Evolutionary conservation across 352 stramenopile genomes (phyloP).

Genomic region (Globisporangium orthogonon): DNA sequence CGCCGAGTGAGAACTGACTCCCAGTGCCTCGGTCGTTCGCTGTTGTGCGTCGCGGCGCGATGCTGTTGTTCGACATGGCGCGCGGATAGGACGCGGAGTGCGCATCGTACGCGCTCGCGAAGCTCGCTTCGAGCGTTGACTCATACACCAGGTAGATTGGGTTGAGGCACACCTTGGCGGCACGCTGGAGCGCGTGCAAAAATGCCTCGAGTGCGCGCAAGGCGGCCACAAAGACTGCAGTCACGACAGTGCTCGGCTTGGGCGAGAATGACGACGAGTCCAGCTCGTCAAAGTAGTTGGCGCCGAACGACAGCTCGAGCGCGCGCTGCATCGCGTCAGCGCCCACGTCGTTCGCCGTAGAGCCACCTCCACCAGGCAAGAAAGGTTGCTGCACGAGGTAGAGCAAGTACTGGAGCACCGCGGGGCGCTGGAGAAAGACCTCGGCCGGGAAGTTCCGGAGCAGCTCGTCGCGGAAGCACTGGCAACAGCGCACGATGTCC

Average conservation of each 20-base stretch:
- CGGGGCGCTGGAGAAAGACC: slow-evolving; percentile 61
- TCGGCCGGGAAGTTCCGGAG: slow-evolving; percentile 62
- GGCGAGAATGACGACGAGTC: slow-evolving; percentile 29
- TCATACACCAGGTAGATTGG: slow-evolving; percentile 36
- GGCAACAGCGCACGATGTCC: slow-evolving; percentile 47
- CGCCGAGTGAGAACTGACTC: slow-evolving; percentile 31
- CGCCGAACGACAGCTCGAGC: slow-evolving; percentile 27
- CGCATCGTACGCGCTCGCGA: slow-evolving; percentile 23
- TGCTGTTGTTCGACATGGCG: slow-evolving; percentile 1
- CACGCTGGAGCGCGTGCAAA: slow-evolving; percentile 32
- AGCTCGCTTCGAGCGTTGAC: slow-evolving; percentile 5
- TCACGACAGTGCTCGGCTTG: slow-evolving; percentile 40
- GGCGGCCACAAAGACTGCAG: slow-evolving; percentile 50
- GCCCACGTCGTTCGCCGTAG: neutral
- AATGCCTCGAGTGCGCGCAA: slow-evolving; percentile 60
- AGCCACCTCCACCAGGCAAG: slow-evolving; percentile 13
- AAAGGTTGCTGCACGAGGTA: slow-evolving; percentile 63
- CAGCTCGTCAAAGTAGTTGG: slow-evolving; percentile 74
- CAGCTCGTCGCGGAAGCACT: slow-evolving; percentile 42
- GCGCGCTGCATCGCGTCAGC: slow-evolving; percentile 14
- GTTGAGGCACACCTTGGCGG: slow-evolving; percentile 26
- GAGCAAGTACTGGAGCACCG: slow-evolving; percentile 49
- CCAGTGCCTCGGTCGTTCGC: neutral
- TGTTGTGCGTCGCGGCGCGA: neutral
- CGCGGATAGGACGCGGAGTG: slow-evolving; percentile 30